Evolutionary conservation across 2,329 filamentous ascomycete species (phyloP).

Genomic region (Beauveria sp.): DNA sequence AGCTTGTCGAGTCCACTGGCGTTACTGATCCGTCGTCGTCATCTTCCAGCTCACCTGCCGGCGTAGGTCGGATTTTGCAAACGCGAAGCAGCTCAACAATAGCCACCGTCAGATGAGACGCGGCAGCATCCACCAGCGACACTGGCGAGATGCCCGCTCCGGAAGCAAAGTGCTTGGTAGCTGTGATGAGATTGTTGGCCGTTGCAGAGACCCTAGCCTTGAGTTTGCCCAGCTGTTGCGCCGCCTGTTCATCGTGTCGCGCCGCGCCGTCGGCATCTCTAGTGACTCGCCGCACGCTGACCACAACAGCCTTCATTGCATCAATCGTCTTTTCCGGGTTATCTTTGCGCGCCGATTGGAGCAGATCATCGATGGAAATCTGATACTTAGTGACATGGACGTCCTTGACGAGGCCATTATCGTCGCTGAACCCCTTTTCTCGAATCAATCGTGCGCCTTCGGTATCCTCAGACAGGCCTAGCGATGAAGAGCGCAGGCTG

Average conservation of each 20-base stretch:
- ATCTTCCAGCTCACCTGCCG: conserved; percentile 67
- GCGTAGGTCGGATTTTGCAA: conserved; percentile 76
- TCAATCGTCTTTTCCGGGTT: conserved; percentile 70
- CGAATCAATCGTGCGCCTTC: conserved; percentile 61
- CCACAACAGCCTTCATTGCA: conserved; percentile 78
- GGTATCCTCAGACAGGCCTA: conserved; percentile 61
- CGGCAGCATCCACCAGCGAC: conserved; percentile 87
- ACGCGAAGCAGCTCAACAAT: conserved; percentile 77
- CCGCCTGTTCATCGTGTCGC: conserved; percentile 43
- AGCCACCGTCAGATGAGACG: conserved; percentile 78
- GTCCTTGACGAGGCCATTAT: conserved; percentile 77
- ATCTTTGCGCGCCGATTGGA: conserved; percentile 68
- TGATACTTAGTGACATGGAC: conserved; percentile 94
- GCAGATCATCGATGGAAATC: conserved; percentile 83
- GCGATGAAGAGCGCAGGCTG: conserved; percentile 70
- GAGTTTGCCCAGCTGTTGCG: conserved; percentile 58
- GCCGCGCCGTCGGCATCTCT: conserved; percentile 63
- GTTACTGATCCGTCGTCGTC: conserved; percentile 62
- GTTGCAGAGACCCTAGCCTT: conserved; percentile 83
- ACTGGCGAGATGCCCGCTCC: conserved; percentile 82
- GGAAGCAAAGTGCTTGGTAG: conserved; percentile 81
- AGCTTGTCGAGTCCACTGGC: conserved; percentile 59
- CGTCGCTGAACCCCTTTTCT: conserved; percentile 60
- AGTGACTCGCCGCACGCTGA: conserved; percentile 75
- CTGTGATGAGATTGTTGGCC: conserved; percentile 92